Evolutionary conservation across 2,329 filamentous ascomycete species (phyloP), one percentile per base, ranked within the genome.

Genomic region (Sclerotinia borealis): DNA sequence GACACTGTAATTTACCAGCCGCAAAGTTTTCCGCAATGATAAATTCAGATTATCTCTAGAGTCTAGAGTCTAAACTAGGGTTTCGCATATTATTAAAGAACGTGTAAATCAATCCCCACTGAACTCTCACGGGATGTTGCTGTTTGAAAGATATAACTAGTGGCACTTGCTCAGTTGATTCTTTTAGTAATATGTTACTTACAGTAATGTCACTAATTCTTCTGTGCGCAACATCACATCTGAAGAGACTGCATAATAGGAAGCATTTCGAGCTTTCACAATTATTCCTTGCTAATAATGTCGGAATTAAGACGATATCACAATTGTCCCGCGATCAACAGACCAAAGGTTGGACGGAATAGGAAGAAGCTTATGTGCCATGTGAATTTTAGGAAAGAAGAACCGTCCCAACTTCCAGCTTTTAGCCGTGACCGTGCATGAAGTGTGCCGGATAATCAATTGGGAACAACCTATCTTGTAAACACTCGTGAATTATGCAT

Each of bases 231-330:
- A 19, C n/a, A 47, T 47, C 11, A 25, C n/a, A 22, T 45, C 27
- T 34, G 19, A 25, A 56, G 54, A 56, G 34, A 56, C 29, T 45
- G 34, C 27, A 34, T 34, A n/a, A n/a, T n/a, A n/a, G 13, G 7
- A 13, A 34, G 39, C 25, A 45, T 34, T 45, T 34, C 15, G 13
- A 41, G 29, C 36, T 60, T 43, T 19, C 25, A 31, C 34, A 39
- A 34, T 15, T 9, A 22, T 60, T 60, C 25, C 37, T 60, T 52
- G 3, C 47, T 60, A 34, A 60, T 60, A 34, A 60, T 29, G 58
- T 52, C 47, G 19, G 47, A 60, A 60, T 39, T 37, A 34, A 22
- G 27, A 48, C 37, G 19, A 49, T 41, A 31, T 50, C 19, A 22
- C 22, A 39, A 27, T 8, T 13, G 11, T 45, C 13, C 2, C 22